Percentiles rank a stretch among this genome's conserved stretches.
Conservation (phyloP, 208 protist species). For the Phytomonas serpens region DNA sequence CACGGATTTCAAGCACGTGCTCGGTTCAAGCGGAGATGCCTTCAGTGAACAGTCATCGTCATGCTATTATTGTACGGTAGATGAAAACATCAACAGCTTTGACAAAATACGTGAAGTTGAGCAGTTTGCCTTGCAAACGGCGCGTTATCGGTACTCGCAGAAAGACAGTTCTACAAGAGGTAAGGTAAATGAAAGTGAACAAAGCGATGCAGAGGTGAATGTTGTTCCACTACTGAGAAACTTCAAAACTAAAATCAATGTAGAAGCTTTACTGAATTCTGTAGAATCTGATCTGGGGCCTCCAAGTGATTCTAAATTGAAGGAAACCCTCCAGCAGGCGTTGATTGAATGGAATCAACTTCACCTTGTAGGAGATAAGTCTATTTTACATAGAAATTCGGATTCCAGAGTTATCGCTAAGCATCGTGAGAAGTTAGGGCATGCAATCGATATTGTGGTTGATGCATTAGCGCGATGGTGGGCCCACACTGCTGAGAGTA, state of each 20-base stretch:
- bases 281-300: neutral
- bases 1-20: neutral
- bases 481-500: neutral
- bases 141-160: conserved; percentile 6
- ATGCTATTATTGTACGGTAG: conserved; percentile 23
- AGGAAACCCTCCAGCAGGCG: neutral
- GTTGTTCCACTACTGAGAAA: neutral
- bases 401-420: neutral
- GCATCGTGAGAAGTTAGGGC: neutral
- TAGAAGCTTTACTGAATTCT: neutral
- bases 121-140: conserved; percentile 14
- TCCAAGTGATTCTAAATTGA: neutral
- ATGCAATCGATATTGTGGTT: neutral
- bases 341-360: neutral
- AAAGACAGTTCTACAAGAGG: neutral
- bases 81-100: conserved; percentile 48
- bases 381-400: neutral
- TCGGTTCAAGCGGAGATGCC: neutral
- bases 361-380: neutral
- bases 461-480: neutral
- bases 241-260: neutral
- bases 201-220: neutral
- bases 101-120: conserved; percentile 42
- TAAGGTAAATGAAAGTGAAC: neutral
- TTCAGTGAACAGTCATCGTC: neutral